Evolutionary conservation across 176 grass and related monocot genomes (phyloP).

Genomic region (Bothriochloa decipiens): DNA sequence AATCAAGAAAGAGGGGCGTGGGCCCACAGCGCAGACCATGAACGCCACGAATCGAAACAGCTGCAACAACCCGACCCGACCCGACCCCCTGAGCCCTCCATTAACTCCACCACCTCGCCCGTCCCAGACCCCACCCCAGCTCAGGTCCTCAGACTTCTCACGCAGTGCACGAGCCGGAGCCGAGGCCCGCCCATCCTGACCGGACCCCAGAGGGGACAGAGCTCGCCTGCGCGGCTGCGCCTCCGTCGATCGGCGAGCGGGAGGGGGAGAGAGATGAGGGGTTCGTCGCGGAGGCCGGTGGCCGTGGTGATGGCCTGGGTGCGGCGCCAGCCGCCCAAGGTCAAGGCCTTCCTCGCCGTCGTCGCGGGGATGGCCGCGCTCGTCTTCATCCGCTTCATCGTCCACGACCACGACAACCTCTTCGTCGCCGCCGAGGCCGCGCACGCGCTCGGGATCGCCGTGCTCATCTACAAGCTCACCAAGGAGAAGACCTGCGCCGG

Average conservation of each 20-base stretch:
- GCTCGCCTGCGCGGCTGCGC: background rate
- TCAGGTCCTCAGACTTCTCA: background rate
- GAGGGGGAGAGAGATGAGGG: constrained; percentile 49
- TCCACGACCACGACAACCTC: constrained; percentile 98
- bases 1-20: background rate
- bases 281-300: constrained; percentile 57
- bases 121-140: background rate
- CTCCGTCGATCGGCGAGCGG: constrained; percentile 33
- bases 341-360: constrained; percentile 97
- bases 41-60: constrained; percentile 31
- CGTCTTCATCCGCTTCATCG: constrained; percentile 90
- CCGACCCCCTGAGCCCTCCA: background rate
- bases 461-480: constrained; percentile 96
- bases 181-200: background rate
- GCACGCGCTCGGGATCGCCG: constrained; percentile 74
- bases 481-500: constrained; percentile 99
- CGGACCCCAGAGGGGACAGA: background rate
- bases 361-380: constrained; percentile 92
- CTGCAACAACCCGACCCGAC: constrained; percentile 38
- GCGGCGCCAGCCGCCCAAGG: constrained; percentile 87
- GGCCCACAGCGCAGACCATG: background rate
- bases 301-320: constrained; percentile 60
- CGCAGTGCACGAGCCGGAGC: background rate
- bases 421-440: constrained; percentile 94
- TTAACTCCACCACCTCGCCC: constrained; percentile 3